phyloP scores from a whole-genome alignment of 75 land plant genomes.

The Pinus tabuliformis region DNA sequence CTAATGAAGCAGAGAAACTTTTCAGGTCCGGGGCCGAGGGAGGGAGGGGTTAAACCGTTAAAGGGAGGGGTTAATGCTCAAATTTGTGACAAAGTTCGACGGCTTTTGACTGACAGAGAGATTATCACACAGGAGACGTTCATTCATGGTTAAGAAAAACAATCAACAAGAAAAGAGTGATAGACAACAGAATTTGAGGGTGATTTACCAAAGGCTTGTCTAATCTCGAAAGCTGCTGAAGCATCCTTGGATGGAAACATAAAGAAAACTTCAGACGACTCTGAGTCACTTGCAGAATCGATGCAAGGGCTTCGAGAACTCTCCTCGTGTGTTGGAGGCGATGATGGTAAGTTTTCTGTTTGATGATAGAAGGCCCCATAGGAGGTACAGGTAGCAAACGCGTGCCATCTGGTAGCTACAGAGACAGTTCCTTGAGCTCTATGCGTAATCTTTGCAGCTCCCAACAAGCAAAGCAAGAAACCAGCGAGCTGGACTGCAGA shows the following conservation, averaged over 20 bases:
- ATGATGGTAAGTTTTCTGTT: background rate
- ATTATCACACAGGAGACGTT: no score
- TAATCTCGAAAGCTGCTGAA: conserved; percentile 20
- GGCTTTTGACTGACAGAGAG: no score
- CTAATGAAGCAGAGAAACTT: no score
- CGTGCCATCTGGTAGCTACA: conserved; percentile 71
- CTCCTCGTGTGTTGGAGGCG: background rate
- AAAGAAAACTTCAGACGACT: background rate
- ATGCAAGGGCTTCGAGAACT: background rate
- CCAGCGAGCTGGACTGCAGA: conserved; percentile 71
- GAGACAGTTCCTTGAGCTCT: conserved; percentile 61
- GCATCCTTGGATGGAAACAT: conserved; percentile 10
- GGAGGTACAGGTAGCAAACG: conserved; percentile 39
- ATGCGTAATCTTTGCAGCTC: conserved; percentile 80
- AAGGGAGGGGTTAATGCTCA: no score
- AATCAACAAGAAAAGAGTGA: no score
- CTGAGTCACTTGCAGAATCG: conserved; percentile 5
- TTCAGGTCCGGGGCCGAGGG: background rate
- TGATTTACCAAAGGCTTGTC: conserved; percentile 47
- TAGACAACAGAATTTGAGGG: no score
- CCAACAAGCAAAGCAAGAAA: conserved; percentile 65
- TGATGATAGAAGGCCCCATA: background rate
- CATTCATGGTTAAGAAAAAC: no score
- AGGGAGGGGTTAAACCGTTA: no score
- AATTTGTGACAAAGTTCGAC: no score